These are phyloP conservation scores for Hyaloscypha hepaticicola DNA, from an alignment of 495 filamentous ascomycete species.

Conservation along the genomic window DNA sequence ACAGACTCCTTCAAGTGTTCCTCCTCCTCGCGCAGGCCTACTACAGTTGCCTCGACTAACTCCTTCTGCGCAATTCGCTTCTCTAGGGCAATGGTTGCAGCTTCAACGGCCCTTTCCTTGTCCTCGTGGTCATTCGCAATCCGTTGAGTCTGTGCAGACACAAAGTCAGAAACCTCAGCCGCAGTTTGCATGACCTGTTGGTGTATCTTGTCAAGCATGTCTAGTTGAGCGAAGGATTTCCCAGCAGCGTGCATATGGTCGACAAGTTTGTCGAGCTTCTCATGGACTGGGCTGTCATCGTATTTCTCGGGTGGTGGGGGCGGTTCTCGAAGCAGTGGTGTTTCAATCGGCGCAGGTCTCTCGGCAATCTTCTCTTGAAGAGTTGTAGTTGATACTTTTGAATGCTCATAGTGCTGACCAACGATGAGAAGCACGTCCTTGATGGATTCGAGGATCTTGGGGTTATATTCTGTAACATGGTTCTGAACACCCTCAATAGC, in stretches of 20 bases:
- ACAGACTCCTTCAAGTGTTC: conserved; percentile 59
- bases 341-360: conserved; percentile 33
- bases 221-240: conserved; percentile 59
- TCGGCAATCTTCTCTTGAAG: conserved; percentile 56
- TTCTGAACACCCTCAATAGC: conserved; percentile 74
- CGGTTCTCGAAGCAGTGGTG: conserved; percentile 38
- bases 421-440: conserved; percentile 81
- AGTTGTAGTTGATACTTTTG: conserved; percentile 45
- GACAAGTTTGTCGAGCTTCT: conserved; percentile 84
- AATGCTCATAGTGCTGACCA: conserved; percentile 76
- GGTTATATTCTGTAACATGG: conserved; percentile 75
- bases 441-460: conserved; percentile 77
- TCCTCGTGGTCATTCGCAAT: conserved; percentile 77
- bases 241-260: conserved; percentile 58
- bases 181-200: conserved; percentile 85
- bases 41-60: conserved; percentile 70
- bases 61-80: conserved; percentile 75
- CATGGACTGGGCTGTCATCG: conserved; percentile 70
- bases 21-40: conserved; percentile 63
- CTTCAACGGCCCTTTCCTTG: conserved; percentile 77
- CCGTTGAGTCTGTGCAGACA: conserved; percentile 73
- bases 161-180: conserved; percentile 80
- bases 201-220: conserved; percentile 86
- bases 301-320: conserved; percentile 51
- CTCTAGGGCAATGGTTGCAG: conserved; percentile 78